Evolutionary conservation across 305 asterid species (phyloP), one percentile per base, ranked within the genome.

Genomic region (Ruellia speciosa): DNA sequence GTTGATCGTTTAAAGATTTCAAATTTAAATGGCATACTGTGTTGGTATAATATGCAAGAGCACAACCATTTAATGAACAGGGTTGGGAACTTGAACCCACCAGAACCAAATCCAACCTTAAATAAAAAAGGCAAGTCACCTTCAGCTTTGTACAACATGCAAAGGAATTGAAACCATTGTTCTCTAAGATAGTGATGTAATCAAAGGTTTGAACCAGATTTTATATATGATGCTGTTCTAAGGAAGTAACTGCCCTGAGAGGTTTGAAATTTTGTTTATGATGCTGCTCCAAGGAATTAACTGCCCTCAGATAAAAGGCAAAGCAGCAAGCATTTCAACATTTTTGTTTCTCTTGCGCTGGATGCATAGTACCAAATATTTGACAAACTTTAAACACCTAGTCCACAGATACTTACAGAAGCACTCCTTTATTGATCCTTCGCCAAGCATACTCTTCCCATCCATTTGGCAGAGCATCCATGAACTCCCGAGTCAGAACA

Each of bases 401-500:
- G 37, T 16, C 35, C 8, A 49, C 14, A 65, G 41, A 70, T 58
- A 68, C 94, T 87, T 74, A 87, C 96, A 87, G 75, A 58, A 68
- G 87, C 52, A 76, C 70, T 70, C 97, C 97, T 75, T 86, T 93
- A 65, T 93, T 93, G 66, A 93, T 88, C 81, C 99, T 88, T 72
- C 19, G 76, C 99, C 96, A 88, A 58, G 99, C 96, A 77, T 86
- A 93, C 37, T 93, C 92, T 75, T 87, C 90, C 97, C 99, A 93
- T 68, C 99, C 99, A 67, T 82, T 80, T 61, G 99, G 99, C 72
- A 93, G 74, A 72, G 87, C 81, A 73, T 88, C 99, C 67, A 93
- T 84, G 75, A 73, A 93, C 74, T 93, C 99, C 62, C 80, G 84
- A 7, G 97, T 81, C 66, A 92, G 83, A 73, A 92, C 54, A 16